Base-by-base conservation (phyloP, 1,139 yeast species). In the Pichia sp. region DNA sequence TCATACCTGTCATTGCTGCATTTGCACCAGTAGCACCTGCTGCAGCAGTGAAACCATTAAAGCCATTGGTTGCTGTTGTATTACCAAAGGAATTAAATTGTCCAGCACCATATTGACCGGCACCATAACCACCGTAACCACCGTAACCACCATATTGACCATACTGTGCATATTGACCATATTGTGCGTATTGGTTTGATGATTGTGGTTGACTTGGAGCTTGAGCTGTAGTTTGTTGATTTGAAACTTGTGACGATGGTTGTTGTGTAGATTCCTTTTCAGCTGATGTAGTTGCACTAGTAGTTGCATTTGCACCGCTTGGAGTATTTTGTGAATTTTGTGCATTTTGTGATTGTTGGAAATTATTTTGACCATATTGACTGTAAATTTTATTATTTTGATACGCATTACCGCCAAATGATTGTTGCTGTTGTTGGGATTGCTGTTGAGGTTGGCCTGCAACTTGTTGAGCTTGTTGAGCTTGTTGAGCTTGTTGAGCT, bases 341-440 rank as follows among this genome's bases (percentile, higher is more conserved):
- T 10, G 34, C 20, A 24, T 30, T 39, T 34, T 36, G 43, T n/a
- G 37, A 43, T 30, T 38, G 24, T 37, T 47, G 51, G 34, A 23
- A 39, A 30, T 37, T 35, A 30, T 47, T 50, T 32, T 49, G 55
- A 42, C 55, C 60, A 39, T 51, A 53, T 45, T 56, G 62, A 47
- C 54, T 52, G 46, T 59, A 56, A 42, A 54, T 50, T 48, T 55
- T 53, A 46, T 54, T 57, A 44, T 50, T 53, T 47, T 54, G 59
- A 30, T 48, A 47, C 3, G 53, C 45, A 39, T 53, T 55, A 29
- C 50, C 57, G 42, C 41, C 50, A 26, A 49, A 45, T 34, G 53
- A 43, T 45, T 49, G 57, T 39, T 52, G 55, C 40, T 39, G 50
- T 35, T 45, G 46, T 43, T 49, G 57, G 34, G 42, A 50, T 35